Evolutionary conservation across 441 rosid genomes (phyloP), one percentile per base, ranked within the genome.

Genomic region (Mallotus repandus): DNA sequence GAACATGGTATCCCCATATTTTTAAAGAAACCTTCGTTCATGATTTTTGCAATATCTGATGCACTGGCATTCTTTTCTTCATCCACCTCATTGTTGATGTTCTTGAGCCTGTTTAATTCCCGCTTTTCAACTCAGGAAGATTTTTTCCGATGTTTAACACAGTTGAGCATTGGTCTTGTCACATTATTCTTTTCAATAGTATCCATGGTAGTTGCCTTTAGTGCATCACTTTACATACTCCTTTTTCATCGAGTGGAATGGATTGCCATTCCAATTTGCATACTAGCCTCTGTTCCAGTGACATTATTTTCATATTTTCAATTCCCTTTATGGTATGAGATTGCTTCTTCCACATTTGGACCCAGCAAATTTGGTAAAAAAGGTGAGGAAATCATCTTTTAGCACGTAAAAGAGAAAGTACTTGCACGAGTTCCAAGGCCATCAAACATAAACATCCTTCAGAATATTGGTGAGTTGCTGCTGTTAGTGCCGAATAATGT

Each of bases 101-200:
- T 35, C 5, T 35, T 35, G 38, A 35, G 38, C 38, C 38, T 35
- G 5, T 35, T 35, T 5, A 35, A 0, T 46, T 19, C 55, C 49
- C 19, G 69, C 29, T 2, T 10, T 4, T 12, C 15, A 19, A 21
- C 55, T 25, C 5, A 72, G 41, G 69, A 41, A 53, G 55, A 63
- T 55, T 49, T 61, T 61, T 55, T 71, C 19, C 14, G n/a, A 38
- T n/a, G 1, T 50, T 48, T 21, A 58, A 57, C 11, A 60, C 6
- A 29, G 59, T 18, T 71, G 25, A 71, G 38, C 43, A 29, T 71
- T 11, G 74, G 74, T 6, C 66, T 71, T 10, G 0, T 71, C 25
- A 6, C 66, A 4, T 29, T 71, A 12, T 60, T 71, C 59, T 29
- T 71, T 48, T 61, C 74, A 32, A 71, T 71, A 48, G 68, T 18